Evolutionary conservation across 192 early-diverging fungal species (phyloP).

Genomic region (Piromyces finnis): DNA sequence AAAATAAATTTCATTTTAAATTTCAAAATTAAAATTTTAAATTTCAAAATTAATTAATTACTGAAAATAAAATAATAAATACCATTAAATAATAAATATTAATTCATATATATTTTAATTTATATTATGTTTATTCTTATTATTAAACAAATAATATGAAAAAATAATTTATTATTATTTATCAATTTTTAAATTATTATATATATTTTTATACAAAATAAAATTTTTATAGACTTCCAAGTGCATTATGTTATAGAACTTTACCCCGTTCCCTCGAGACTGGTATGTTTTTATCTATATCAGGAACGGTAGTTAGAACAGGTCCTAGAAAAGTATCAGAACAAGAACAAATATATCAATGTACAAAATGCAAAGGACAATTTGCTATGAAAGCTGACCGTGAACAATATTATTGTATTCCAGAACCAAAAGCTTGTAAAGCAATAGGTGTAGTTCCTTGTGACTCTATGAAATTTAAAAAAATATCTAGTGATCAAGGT

Average conservation of each 20-base stretch:
- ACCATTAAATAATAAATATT: too few relatives aligned
- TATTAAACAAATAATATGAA: too few relatives aligned
- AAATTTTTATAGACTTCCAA: neutral
- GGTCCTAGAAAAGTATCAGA: conserved; percentile 54
- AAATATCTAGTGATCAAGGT: conserved; percentile 10
- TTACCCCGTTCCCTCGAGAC: neutral
- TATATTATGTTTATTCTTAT: too few relatives aligned
- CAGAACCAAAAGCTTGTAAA: conserved; percentile 26
- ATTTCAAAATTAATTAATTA: too few relatives aligned
- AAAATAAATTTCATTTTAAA: neutral
- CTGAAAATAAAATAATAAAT: too few relatives aligned
- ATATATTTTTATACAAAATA: neutral
- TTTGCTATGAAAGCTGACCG: conserved; percentile 38
- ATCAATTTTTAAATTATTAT: neutral
- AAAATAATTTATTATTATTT: too few relatives aligned
- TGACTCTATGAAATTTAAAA: conserved; percentile 25
- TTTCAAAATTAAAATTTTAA: too few relatives aligned
- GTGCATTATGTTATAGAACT: neutral
- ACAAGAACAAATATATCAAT: conserved; percentile 23
- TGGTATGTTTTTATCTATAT: neutral
- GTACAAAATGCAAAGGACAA: conserved; percentile 29
- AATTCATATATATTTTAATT: too few relatives aligned
- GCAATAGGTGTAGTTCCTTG: conserved; percentile 19
- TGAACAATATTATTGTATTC: conserved; percentile 42
- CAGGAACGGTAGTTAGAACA: conserved; percentile 12